Evolutionary conservation across 768 basidiomycete genomes (phyloP).

Genomic region (Dentipellis sp.): DNA sequence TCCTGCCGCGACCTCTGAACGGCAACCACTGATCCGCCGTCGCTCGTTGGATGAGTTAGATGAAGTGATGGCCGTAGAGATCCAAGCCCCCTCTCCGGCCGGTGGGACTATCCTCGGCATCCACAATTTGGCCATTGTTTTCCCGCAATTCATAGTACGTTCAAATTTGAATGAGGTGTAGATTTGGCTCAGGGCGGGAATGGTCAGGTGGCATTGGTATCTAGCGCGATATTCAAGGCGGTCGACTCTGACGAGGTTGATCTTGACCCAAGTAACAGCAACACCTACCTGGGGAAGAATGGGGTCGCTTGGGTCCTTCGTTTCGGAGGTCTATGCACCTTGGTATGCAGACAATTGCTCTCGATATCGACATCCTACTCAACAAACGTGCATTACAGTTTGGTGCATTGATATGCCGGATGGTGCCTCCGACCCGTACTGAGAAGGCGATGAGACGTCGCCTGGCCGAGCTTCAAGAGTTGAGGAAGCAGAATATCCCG

Average conservation of each 20-base stretch:
- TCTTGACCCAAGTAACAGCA: constrained; percentile 31
- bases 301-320: constrained; percentile 93
- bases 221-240: constrained; percentile 76
- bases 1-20: constrained; percentile 30
- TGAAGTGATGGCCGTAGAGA: constrained; percentile 20
- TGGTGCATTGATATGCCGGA: constrained; percentile 71
- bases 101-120: constrained; percentile 93
- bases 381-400: constrained; percentile 22
- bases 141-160: constrained; percentile 89
- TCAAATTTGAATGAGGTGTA: not conserved
- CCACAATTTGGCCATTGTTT: constrained; percentile 91
- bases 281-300: constrained; percentile 69
- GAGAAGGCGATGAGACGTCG: constrained; percentile 85
- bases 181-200: constrained; percentile 4
- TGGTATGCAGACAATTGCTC: constrained; percentile 29
- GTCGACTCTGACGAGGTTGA: constrained; percentile 51
- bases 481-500: constrained; percentile 51
- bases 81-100: constrained; percentile 42
- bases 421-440: constrained; percentile 82
- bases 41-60: constrained; percentile 46
- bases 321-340: constrained; percentile 82
- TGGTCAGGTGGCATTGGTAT: constrained; percentile 69
- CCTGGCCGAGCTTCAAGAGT: constrained; percentile 68
- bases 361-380: not conserved
- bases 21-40: constrained; percentile 51